phyloP scores from a whole-genome alignment of 2,329 filamentous ascomycete genomes.

The Exophiala bonariae region DNA sequence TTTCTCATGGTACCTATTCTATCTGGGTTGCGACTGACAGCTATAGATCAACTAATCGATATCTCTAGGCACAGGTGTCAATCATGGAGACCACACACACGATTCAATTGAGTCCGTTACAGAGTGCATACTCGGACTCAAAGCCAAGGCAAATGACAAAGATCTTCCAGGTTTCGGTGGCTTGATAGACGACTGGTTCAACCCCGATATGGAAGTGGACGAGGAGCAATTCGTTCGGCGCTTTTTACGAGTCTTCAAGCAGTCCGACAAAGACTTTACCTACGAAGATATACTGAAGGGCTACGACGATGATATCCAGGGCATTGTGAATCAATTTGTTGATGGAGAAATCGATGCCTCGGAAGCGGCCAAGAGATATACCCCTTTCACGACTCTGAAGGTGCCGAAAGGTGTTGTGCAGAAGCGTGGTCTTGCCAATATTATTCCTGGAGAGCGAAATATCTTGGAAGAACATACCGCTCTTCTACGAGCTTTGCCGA shows the following conservation, averaged over 20 bases:
- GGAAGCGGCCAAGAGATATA: slow-evolving; percentile 17
- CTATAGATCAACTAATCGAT: too few relatives aligned
- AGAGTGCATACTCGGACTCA: slow-evolving; percentile 21
- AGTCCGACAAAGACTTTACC: slow-evolving; percentile 18
- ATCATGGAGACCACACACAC: slow-evolving; percentile 16
- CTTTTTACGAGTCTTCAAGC: slow-evolving; percentile 21
- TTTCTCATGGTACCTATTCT: too few relatives aligned
- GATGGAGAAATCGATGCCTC: slow-evolving; percentile 22
- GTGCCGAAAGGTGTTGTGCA: slow-evolving; percentile 14
- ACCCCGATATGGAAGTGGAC: slow-evolving; percentile 17
- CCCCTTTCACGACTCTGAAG: slow-evolving; percentile 6
- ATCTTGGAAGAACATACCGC: slow-evolving; percentile 13
- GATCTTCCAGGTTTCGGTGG: slow-evolving; percentile 17
- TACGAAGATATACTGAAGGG: slow-evolving; percentile 20
- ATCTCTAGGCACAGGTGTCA: background rate
- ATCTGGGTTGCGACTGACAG: too few relatives aligned
- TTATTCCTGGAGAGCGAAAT: slow-evolving; percentile 12
- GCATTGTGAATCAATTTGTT: slow-evolving; percentile 23
- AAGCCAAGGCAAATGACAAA: slow-evolving; percentile 14
- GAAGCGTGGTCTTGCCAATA: slow-evolving; percentile 10
- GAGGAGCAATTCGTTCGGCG: slow-evolving; percentile 21
- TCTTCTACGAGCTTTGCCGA: slow-evolving; percentile 15
- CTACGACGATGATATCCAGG: slow-evolving; percentile 19
- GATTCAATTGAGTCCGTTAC: slow-evolving; percentile 20
- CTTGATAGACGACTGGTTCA: slow-evolving; percentile 23